Evolutionary conservation across 2,329 filamentous ascomycete species (phyloP).

Genomic region (Penicillium sp.): DNA sequence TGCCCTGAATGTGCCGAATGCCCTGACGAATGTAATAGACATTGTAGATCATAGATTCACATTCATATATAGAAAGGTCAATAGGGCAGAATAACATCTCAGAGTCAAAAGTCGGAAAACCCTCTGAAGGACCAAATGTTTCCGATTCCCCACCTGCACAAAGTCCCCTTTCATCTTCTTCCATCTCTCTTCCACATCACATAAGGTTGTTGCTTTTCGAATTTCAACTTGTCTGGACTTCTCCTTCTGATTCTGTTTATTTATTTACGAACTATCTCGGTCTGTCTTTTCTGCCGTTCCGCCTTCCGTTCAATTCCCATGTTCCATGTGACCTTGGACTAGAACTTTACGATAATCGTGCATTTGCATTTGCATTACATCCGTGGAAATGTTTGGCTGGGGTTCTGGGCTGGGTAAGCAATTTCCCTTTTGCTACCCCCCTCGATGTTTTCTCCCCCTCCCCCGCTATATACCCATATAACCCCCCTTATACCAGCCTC

Average conservation of each 20-base stretch:
- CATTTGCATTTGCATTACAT: conserved; percentile 6
- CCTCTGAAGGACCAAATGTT: not conserved
- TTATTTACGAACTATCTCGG: not conserved
- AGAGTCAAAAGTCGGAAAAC: not conserved
- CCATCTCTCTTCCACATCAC: not conserved
- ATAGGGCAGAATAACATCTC: not conserved
- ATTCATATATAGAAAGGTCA: not conserved
- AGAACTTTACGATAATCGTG: conserved; percentile 3
- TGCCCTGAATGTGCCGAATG: too few relatives aligned
- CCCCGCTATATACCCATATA: not conserved
- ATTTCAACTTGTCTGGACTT: not conserved
- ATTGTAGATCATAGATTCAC: not conserved
- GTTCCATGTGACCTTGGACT: conserved; percentile 2
- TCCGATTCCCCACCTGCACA: conserved; percentile 5
- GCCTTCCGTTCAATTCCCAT: not conserved
- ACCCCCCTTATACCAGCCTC: not conserved
- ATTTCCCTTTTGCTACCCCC: conserved; percentile 1
- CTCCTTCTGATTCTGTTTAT: not conserved
- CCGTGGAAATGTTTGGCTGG: conserved; percentile 29
- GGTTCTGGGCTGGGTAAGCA: conserved; percentile 27
- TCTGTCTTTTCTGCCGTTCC: not conserved
- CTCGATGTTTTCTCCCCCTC: not conserved
- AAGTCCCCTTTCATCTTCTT: conserved; percentile 2
- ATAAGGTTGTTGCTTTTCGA: not conserved
- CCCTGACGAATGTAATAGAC: not conserved